Evolutionary conservation across 768 basidiomycete genomes (phyloP).

Genomic region (Phaffia tasmanica): DNA sequence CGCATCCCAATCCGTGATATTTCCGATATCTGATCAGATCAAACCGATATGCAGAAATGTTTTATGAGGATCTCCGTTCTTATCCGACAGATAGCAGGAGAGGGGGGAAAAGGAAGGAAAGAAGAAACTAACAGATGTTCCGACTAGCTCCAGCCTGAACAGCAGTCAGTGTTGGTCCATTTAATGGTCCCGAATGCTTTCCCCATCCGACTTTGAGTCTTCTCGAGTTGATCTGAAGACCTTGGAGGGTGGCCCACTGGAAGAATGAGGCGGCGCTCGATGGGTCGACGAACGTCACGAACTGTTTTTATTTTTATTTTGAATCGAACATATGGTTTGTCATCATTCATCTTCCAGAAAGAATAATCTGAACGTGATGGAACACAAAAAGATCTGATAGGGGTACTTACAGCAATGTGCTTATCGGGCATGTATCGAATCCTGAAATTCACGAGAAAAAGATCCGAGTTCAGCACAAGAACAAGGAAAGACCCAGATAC

Average conservation of each 20-base stretch:
- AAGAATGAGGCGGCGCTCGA: slow-evolving; percentile 86
- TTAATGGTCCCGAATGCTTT: slow-evolving; percentile 80
- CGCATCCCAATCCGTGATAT: slow-evolving; percentile 81
- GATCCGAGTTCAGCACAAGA: no score
- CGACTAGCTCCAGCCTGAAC: slow-evolving; percentile 88
- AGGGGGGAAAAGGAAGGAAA: background rate
- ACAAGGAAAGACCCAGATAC: no score
- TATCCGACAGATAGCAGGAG: no score
- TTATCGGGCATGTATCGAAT: slow-evolving; percentile 93
- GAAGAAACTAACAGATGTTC: slow-evolving; percentile 54
- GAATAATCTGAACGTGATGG: slow-evolving; percentile 15
- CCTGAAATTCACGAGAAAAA: no score
- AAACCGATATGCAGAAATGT: background rate
- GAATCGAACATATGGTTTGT: background rate
- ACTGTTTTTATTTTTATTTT: slow-evolving; percentile 43
- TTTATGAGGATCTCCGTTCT: no score
- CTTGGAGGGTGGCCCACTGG: slow-evolving; percentile 80
- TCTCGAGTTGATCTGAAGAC: slow-evolving; percentile 81
- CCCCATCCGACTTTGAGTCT: slow-evolving; percentile 97
- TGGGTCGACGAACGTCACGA: slow-evolving; percentile 91
- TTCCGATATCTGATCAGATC: slow-evolving; percentile 23
- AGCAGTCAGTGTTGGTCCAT: slow-evolving; percentile 70
- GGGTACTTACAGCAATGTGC: slow-evolving; percentile 71
- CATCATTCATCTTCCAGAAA: slow-evolving; percentile 14
- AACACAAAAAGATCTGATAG: slow-evolving; percentile 1